These are phyloP conservation scores for Monilinia vaccinii-corymbosi DNA, from an alignment of 2,329 filamentous ascomycete species.

Conservation along the genomic window DNA sequence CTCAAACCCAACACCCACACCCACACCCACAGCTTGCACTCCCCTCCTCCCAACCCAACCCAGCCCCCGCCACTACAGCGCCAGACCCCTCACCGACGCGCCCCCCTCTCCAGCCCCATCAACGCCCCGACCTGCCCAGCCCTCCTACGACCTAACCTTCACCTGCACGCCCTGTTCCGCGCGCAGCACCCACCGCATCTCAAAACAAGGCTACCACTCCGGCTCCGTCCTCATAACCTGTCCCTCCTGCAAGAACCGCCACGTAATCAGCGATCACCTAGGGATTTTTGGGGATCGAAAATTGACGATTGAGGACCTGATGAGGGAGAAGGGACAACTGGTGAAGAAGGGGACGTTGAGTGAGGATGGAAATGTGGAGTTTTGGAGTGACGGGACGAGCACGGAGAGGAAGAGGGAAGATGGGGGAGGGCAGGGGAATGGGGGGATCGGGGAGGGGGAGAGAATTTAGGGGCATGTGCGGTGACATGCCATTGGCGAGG, in stretches of 20 bases:
- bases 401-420: conserved; percentile 15
- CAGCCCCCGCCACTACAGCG: neutral
- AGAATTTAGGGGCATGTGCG: neutral
- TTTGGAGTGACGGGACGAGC: conserved; percentile 60
- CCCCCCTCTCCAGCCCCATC: neutral
- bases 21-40: neutral
- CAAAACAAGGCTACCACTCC: conserved; percentile 90
- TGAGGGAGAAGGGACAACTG: conserved; percentile 60
- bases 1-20: too few species aligned
- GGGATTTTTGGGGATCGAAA: conserved; percentile 66
- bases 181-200: conserved; percentile 76
- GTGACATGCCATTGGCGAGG: too few species aligned
- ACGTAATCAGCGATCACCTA: conserved; percentile 88
- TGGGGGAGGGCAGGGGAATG: neutral
- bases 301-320: conserved; percentile 67
- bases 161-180: conserved; percentile 80
- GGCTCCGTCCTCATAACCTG: conserved; percentile 86
- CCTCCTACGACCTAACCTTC: conserved; percentile 80
- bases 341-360: conserved; percentile 64
- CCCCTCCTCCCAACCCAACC: neutral
- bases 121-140: conserved; percentile 29
- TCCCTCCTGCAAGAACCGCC: conserved; percentile 74
- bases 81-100: neutral
- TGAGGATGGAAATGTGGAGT: conserved; percentile 79
- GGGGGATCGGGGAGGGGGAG: neutral